Percentiles rank a stretch among this genome's conserved stretches.
Conservation (phyloP, 768 basidiomycete species). For the Tremella yokohamensis region DNA sequence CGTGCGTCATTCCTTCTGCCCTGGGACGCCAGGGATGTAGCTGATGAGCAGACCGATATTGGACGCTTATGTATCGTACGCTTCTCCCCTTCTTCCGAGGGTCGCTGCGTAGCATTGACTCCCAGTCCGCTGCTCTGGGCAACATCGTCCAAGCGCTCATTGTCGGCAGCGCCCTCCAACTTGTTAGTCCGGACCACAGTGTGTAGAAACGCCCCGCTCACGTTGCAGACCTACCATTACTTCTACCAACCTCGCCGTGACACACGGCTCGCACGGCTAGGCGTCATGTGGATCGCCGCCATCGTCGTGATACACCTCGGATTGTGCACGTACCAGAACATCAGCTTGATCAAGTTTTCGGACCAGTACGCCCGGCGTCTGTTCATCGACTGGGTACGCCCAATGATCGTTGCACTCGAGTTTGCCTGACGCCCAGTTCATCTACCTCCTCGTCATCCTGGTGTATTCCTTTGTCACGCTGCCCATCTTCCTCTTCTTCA, state of each 20-base stretch:
- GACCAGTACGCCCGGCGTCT: background rate
- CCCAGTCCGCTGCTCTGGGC: background rate
- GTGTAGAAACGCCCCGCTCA: background rate
- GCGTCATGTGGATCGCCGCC: slow-evolving; percentile 4
- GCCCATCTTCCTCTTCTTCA: slow-evolving; percentile 6
- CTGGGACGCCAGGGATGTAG: background rate
- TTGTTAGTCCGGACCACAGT: background rate
- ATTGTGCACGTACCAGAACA: background rate
- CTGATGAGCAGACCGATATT: background rate
- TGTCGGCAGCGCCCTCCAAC: slow-evolving; percentile 2
- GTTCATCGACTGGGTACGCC: slow-evolving; percentile 1
- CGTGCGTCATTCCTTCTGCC: background rate
- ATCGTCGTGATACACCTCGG: background rate
- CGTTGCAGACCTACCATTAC: background rate
- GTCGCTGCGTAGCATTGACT: too few species aligned
- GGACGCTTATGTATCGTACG: background rate
- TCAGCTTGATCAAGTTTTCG: background rate
- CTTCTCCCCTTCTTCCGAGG: too few species aligned
- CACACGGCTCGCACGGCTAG: background rate
- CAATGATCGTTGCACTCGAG: too few species aligned
- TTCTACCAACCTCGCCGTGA: slow-evolving; percentile 1
- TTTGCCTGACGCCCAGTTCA: background rate
- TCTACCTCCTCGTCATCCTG: slow-evolving; percentile 1
- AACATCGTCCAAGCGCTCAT: slow-evolving; percentile 4
- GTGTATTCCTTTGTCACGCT: background rate